phyloP scores from a whole-genome alignment of 73 alveolate genomes.

The Tetrahymena borealis region DNA sequence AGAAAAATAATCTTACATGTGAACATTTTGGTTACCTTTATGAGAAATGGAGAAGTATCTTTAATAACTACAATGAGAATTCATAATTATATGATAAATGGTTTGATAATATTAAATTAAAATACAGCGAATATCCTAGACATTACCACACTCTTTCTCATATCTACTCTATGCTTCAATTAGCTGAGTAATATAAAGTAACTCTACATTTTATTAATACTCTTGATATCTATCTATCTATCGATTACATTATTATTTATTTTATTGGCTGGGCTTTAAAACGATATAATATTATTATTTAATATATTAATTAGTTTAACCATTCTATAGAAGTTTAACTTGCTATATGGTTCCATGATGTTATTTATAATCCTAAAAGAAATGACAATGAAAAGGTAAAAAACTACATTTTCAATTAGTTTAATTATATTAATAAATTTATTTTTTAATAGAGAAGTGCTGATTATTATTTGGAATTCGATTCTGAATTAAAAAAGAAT shows the following conservation, averaged over 20 bases:
- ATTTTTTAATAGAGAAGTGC: not conserved
- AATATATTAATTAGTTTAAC: not conserved
- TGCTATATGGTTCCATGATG: not conserved
- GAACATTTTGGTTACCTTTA: not conserved
- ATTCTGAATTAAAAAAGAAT: not conserved
- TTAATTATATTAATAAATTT: no score
- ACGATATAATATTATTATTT: not conserved
- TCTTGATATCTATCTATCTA: no score
- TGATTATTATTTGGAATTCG: not conserved
- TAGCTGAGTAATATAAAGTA: not conserved
- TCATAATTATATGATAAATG: not conserved
- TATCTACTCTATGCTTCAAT: not conserved
- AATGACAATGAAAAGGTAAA: not conserved
- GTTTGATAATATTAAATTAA: not conserved
- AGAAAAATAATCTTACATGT: not conserved
- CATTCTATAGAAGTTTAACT: not conserved
- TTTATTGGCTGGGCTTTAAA: no score
- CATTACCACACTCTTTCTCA: not conserved
- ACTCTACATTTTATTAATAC: not conserved
- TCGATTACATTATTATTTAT: no score
- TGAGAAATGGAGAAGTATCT: not conserved
- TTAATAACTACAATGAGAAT: not conserved
- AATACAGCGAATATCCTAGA: not conserved
- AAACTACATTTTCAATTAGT: not conserved
- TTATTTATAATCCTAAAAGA: not conserved